These are phyloP conservation scores for Aspergillus fumigatiaffinis DNA, from an alignment of 2,329 filamentous ascomycete species.

Conservation along the genomic window DNA sequence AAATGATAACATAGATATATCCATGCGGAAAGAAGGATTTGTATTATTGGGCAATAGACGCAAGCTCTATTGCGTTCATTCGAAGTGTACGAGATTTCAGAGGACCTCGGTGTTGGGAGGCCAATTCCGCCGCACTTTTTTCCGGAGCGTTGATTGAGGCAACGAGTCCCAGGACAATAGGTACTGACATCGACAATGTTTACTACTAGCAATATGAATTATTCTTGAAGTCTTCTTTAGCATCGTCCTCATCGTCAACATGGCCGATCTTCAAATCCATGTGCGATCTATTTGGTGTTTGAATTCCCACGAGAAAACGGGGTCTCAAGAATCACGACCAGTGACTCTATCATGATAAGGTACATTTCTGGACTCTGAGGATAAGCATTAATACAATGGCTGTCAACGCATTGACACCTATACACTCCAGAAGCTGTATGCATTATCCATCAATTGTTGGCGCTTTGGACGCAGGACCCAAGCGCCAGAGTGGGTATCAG, in stretches of 20 bases:
- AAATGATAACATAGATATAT: not conserved
- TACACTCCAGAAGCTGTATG: not conserved
- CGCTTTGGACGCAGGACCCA: constrained; percentile 1
- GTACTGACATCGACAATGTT: not conserved
- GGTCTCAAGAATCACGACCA: not conserved
- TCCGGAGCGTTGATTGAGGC: not conserved
- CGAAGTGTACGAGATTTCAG: not conserved
- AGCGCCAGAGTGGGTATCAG: constrained; percentile 5
- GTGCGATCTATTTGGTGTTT: not conserved
- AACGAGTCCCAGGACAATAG: not conserved
- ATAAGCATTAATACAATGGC: not conserved
- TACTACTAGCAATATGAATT: not conserved
- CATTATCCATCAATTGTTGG: not conserved
- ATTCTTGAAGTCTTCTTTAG: not conserved
- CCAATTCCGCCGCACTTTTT: not conserved
- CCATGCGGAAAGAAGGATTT: not conserved
- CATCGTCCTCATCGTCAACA: not conserved
- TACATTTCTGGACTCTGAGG: not conserved
- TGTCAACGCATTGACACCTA: not conserved
- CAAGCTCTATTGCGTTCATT: not conserved
- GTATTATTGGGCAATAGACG: not conserved
- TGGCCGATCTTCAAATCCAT: not conserved
- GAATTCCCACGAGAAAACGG: not conserved
- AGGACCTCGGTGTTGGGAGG: not conserved
- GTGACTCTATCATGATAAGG: not conserved